Conservation (phyloP, 1,284 basidiomycete species). For the Austroboletus novae-zelandiae region DNA sequence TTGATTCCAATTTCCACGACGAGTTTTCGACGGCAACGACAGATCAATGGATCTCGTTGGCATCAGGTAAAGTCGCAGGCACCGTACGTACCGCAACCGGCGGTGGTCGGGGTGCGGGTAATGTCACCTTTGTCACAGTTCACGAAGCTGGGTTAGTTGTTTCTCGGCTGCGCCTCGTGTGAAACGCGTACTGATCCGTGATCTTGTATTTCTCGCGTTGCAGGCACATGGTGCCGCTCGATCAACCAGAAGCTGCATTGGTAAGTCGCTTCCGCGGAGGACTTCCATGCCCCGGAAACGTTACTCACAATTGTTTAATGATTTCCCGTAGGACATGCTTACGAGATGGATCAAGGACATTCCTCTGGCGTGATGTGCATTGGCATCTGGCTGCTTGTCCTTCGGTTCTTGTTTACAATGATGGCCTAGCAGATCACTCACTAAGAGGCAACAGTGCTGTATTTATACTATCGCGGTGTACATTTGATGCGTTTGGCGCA, state of each 20-base stretch:
- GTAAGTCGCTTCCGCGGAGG: conserved; percentile 37
- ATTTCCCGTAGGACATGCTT: conserved; percentile 32
- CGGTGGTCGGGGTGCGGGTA: conserved; percentile 60
- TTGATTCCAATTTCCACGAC: conserved; percentile 59
- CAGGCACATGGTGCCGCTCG: conserved; percentile 83
- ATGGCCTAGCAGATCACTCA: background rate
- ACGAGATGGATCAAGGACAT: conserved; percentile 40
- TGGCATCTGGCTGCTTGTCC: background rate
- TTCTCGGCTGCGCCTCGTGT: background rate
- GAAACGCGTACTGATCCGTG: conserved; percentile 7
- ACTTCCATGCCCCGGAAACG: background rate
- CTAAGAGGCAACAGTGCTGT: background rate
- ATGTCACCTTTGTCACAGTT: conserved; percentile 72
- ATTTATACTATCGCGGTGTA: conserved; percentile 3
- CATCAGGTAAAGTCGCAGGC: conserved; percentile 48
- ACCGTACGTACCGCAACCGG: conserved; percentile 63
- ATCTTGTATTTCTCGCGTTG: background rate
- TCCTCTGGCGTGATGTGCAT: conserved; percentile 29
- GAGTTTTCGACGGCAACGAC: conserved; percentile 58
- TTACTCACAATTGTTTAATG: background rate
- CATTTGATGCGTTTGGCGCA: background rate
- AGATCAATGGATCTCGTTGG: conserved; percentile 54
- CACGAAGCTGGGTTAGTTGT: conserved; percentile 67
- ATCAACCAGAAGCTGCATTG: conserved; percentile 77
- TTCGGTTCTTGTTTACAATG: background rate